Conservation (phyloP, 108 stramenopile genomes). For the Stephanodiscus minutulus region DNA sequence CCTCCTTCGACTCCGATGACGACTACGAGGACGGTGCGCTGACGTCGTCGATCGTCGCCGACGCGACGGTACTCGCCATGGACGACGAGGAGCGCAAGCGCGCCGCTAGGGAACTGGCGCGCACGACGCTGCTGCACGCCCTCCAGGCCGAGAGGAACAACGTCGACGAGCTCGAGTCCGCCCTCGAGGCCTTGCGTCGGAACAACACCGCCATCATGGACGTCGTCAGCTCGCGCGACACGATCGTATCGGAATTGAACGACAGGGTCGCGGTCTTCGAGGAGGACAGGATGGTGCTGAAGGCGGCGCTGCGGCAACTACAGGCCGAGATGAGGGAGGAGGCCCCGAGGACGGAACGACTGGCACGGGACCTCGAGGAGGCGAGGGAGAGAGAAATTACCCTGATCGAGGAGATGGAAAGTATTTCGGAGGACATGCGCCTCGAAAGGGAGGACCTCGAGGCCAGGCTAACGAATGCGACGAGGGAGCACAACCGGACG, state of each 20-base stretch:
- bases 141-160: conserved; percentile 74
- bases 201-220: conserved; percentile 85
- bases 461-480: conserved; percentile 26
- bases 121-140: conserved; percentile 72
- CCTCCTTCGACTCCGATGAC: not conserved
- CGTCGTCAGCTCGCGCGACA: conserved; percentile 73
- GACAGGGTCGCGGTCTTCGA: conserved; percentile 84
- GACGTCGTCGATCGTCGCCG: not conserved
- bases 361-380: conserved; percentile 56
- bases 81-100: conserved; percentile 52
- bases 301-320: conserved; percentile 81
- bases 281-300: conserved; percentile 85
- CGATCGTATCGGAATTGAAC: conserved; percentile 78
- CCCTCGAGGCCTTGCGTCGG: conserved; percentile 57
- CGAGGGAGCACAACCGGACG: conserved; percentile 54
- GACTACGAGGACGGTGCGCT: not conserved
- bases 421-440: conserved; percentile 50
- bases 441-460: conserved; percentile 42
- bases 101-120: conserved; percentile 64
- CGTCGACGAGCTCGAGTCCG: conserved; percentile 75
- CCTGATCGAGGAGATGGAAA: conserved; percentile 52
- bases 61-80: not conserved
- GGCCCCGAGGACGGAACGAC: conserved; percentile 72
- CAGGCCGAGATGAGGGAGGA: conserved; percentile 87
- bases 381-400: conserved; percentile 44